Conservation (phyloP, 78 protist species). For the Ministeria vibrans region DNA sequence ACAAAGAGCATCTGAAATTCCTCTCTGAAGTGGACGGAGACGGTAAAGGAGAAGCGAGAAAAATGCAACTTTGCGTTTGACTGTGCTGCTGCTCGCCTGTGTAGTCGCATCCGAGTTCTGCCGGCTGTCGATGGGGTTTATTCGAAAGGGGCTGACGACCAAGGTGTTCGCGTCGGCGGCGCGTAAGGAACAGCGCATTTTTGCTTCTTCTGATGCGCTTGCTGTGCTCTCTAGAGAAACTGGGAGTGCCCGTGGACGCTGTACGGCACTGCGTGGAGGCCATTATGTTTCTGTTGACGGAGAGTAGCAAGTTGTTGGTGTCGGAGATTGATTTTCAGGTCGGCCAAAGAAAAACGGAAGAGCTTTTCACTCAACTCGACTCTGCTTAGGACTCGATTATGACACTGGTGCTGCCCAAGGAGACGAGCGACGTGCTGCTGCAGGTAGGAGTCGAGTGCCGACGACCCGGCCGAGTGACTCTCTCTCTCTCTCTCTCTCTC, state of each 20-base stretch:
- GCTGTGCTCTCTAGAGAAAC: not conserved
- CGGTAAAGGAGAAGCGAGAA: not conserved
- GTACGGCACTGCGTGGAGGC: not conserved
- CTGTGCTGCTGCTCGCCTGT: not conserved
- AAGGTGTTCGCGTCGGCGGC: not conserved
- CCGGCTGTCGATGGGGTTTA: not conserved
- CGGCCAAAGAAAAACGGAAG: no score
- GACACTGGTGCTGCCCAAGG: not conserved
- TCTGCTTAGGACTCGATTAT: conserved; percentile 3
- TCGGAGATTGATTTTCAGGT: not conserved
- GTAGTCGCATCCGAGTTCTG: not conserved
- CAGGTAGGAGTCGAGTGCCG: not conserved
- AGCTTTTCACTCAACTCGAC: no score
- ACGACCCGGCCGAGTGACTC: not conserved
- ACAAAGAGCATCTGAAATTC: conserved; percentile 2
- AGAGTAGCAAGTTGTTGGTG: not conserved
- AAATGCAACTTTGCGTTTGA: not conserved
- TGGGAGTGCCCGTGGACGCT: not conserved
- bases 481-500: no score
- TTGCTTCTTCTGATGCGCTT: not conserved
- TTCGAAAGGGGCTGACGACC: not conserved
- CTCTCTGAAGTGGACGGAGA: not conserved
- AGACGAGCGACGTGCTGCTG: not conserved
- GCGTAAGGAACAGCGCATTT: not conserved
- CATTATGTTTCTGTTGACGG: not conserved